phyloP scores from a whole-genome alignment of 495 filamentous ascomycete genomes.

The Haplographium delicatum region DNA sequence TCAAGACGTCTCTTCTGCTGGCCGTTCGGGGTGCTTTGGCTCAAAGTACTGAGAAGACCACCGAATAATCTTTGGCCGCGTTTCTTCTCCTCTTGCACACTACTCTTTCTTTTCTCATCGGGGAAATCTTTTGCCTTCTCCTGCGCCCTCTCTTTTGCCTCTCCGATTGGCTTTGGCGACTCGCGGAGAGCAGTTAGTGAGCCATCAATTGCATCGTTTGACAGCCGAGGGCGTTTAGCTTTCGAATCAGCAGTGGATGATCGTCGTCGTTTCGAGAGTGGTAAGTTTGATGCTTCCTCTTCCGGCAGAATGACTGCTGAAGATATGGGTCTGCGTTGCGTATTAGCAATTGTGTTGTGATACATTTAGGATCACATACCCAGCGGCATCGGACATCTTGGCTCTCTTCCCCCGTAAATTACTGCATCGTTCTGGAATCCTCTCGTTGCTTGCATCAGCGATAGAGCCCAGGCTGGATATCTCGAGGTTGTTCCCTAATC shows the following conservation, averaged over 20 bases:
- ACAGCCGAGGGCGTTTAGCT: constrained; percentile 50
- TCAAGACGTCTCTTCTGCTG: constrained; percentile 74
- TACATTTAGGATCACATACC: constrained; percentile 23
- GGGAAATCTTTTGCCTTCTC: background rate
- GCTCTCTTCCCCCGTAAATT: background rate
- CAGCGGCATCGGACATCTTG: constrained; percentile 27
- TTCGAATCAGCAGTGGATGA: constrained; percentile 50
- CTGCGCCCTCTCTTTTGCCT: constrained; percentile 4
- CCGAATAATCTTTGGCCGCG: constrained; percentile 89
- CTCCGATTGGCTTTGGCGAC: constrained; percentile 22
- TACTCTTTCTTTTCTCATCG: constrained; percentile 36
- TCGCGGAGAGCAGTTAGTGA: constrained; percentile 17
- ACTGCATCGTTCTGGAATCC: background rate
- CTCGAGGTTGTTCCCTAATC: background rate
- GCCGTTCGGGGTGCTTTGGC: constrained; percentile 62
- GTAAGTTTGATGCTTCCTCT: constrained; percentile 31
- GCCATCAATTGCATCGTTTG: constrained; percentile 17
- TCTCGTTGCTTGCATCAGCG: background rate
- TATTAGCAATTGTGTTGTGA: background rate
- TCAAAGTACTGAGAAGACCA: constrained; percentile 79
- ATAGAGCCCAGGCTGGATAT: background rate
- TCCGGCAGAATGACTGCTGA: constrained; percentile 63
- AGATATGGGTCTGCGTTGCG: constrained; percentile 44
- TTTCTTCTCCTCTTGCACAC: constrained; percentile 71
- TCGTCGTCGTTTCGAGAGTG: constrained; percentile 48